Evolutionary conservation across 768 basidiomycete genomes (phyloP).

Genomic region (Russula brevipes): DNA sequence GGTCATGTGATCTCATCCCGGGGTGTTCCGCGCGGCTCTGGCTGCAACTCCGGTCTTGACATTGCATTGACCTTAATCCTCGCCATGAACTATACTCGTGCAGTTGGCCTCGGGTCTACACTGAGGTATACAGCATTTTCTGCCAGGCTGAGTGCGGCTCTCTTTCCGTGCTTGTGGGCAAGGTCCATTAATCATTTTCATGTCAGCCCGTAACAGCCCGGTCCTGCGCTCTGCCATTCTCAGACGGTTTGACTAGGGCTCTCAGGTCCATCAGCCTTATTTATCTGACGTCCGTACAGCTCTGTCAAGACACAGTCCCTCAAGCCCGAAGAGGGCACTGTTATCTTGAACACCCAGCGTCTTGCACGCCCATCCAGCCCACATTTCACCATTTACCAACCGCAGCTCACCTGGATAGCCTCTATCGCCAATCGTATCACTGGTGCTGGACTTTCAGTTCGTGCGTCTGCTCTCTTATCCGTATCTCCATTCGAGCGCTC

Average conservation of each 20-base stretch:
- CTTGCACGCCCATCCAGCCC: constrained; percentile 85
- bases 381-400: constrained; percentile 95
- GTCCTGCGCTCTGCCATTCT: constrained; percentile 12
- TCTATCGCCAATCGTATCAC: constrained; percentile 88
- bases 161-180: background rate
- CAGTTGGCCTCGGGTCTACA: constrained; percentile 53
- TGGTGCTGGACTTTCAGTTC: constrained; percentile 70
- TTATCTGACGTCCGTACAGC: constrained; percentile 31
- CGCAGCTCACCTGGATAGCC: constrained; percentile 83
- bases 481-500: background rate
- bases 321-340: constrained; percentile 49
- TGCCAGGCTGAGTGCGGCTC: constrained; percentile 30
- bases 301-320: constrained; percentile 61
- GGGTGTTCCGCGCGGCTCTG: background rate
- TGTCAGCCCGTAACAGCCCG: constrained; percentile 24
- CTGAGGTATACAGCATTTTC: constrained; percentile 48
- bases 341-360: constrained; percentile 84
- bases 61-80: background rate
- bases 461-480: constrained; percentile 42
- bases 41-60: too few species aligned
- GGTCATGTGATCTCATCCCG: background rate
- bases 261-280: background rate
- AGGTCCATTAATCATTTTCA: background rate
- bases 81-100: constrained; percentile 40
- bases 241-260: constrained; percentile 23